Evolutionary conservation across 208 protist genomes (phyloP).

Genomic region (Trichomonas vaginalis): DNA sequence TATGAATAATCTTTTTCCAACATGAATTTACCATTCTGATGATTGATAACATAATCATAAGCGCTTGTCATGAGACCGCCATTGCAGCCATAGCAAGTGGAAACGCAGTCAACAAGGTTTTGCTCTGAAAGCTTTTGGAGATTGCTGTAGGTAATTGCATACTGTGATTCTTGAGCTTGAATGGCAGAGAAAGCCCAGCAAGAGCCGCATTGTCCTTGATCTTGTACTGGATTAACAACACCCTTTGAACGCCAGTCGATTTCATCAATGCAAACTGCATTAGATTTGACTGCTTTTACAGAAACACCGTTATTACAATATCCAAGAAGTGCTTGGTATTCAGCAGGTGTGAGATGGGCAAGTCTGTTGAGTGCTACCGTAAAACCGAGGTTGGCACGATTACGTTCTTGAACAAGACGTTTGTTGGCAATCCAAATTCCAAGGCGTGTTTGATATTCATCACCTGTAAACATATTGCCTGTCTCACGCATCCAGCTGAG

Average conservation of each 20-base stretch:
- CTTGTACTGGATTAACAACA: conserved; percentile 40
- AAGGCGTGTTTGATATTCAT: not conserved
- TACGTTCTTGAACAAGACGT: not conserved
- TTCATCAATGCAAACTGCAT: not conserved
- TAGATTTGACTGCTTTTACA: not conserved
- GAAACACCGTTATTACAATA: not conserved
- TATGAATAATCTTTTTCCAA: not conserved
- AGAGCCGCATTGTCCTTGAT: conserved; percentile 49
- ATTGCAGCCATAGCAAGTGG: not conserved
- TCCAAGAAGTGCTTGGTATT: not conserved
- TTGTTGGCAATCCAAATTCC: not conserved
- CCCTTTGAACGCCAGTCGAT: conserved; percentile 45
- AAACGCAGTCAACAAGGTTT: conserved; percentile 25
- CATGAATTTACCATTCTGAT: not conserved
- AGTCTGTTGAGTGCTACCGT: not conserved
- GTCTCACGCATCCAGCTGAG: not conserved
- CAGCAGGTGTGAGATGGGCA: not conserved
- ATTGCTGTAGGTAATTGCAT: not conserved
- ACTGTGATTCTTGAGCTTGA: not conserved
- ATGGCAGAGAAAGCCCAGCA: conserved; percentile 40
- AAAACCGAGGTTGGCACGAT: not conserved
- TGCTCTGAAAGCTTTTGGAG: not conserved
- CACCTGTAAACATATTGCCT: not conserved
- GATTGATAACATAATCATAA: conserved; percentile 1
- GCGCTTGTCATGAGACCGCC: not conserved